Conservation (phyloP, 192 early-diverging fungal species). For the Spizellomyces punctatus region DNA sequence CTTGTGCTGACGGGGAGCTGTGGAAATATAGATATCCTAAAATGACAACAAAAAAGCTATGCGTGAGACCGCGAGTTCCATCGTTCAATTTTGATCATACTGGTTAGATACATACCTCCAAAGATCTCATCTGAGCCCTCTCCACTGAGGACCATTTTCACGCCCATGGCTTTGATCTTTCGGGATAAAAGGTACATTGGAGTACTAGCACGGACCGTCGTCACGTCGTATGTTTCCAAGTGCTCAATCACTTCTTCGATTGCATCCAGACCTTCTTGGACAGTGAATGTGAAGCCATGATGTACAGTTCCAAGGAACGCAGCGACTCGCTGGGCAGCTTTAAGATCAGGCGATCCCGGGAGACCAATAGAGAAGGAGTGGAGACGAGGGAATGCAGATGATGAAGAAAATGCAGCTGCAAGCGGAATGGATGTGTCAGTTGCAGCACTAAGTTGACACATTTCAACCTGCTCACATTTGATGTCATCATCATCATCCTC, state of each 20-base stretch:
- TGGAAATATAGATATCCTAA: slow-evolving; percentile 96
- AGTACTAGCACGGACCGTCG: slow-evolving; percentile 96
- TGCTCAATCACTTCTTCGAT: slow-evolving; percentile 95
- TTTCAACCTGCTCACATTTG: slow-evolving; percentile 36
- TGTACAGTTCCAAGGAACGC: slow-evolving; percentile 89
- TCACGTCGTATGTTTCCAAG: slow-evolving; percentile 98
- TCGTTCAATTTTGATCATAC: not conserved
- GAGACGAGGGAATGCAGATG: slow-evolving; percentile 77
- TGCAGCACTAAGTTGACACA: not conserved
- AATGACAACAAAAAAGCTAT: not conserved
- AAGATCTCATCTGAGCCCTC: slow-evolving; percentile 97
- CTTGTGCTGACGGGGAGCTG: slow-evolving; percentile 76
- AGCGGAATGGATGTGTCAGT: slow-evolving; percentile 5
- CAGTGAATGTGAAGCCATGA: slow-evolving; percentile 95
- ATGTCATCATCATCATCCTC: slow-evolving; percentile 67
- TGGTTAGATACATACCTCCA: slow-evolving; percentile 59
- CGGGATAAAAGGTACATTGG: slow-evolving; percentile 98
- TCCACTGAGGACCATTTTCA: slow-evolving; percentile 99
- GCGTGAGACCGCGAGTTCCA: not conserved
- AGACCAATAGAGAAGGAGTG: slow-evolving; percentile 98
- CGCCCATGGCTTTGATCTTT: slow-evolving; percentile 97
- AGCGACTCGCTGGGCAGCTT: slow-evolving; percentile 87
- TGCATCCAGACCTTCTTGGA: slow-evolving; percentile 95
- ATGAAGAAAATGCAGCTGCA: slow-evolving; percentile 58
- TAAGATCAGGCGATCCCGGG: slow-evolving; percentile 89